Conservation (phyloP, 192 early-diverging fungal genomes). For the Dissophora globulifera region DNA sequence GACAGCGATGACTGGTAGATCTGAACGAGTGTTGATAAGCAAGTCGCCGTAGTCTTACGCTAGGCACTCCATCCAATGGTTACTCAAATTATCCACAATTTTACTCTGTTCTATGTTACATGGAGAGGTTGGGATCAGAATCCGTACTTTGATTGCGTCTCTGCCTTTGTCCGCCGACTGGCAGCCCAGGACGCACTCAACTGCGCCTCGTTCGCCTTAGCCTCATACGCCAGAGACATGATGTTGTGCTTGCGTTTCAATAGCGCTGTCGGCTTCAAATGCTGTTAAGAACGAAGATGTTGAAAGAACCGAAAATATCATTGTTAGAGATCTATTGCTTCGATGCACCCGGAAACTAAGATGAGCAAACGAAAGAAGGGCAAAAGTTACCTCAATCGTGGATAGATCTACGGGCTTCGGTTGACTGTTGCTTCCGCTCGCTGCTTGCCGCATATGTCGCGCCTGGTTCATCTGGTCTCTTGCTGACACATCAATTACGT, state of each 20-base stretch:
- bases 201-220: constrained; percentile 71
- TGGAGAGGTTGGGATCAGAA: constrained; percentile 5
- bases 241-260: constrained; percentile 84
- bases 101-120: not conserved
- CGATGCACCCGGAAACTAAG: too few species aligned
- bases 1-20: constrained; percentile 50
- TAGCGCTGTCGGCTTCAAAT: constrained; percentile 61
- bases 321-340: too few species aligned
- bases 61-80: too few species aligned
- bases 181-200: constrained; percentile 71
- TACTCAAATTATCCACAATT: not conserved
- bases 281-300: constrained; percentile 36
- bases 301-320: too few species aligned
- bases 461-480: constrained; percentile 43
- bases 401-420: constrained; percentile 35
- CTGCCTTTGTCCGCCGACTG: constrained; percentile 69
- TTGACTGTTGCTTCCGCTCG: constrained; percentile 14
- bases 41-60: too few species aligned
- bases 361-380: not conserved
- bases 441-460: constrained; percentile 27
- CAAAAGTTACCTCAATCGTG: constrained; percentile 30
- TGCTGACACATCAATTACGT: constrained; percentile 37
- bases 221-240: constrained; percentile 79
- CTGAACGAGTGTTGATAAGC: too few species aligned
- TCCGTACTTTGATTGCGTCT: constrained; percentile 76